These are phyloP conservation scores for Rhizophagus sp. DNA, from an alignment of 192 early-diverging fungal species.

Conservation along the genomic window DNA sequence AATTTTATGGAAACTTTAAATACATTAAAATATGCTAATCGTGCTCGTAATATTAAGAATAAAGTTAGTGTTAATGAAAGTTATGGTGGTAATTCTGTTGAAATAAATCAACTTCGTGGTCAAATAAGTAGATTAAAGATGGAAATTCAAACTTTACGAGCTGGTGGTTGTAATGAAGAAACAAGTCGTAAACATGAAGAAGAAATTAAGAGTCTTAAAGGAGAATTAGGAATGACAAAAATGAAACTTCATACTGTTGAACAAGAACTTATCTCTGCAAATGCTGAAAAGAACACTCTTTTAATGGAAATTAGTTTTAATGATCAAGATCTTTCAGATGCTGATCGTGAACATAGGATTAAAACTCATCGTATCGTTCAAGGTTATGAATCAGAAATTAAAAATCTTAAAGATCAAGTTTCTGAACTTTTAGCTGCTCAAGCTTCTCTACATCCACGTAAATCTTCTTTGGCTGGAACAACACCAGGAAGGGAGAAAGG, in stretches of 20 bases:
- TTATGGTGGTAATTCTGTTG: slow-evolving; percentile 48
- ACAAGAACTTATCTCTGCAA: slow-evolving; percentile 41
- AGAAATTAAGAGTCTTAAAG: slow-evolving; percentile 19
- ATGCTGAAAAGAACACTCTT: slow-evolving; percentile 56
- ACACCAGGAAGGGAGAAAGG: no score
- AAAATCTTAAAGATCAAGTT: no score
- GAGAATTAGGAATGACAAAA: slow-evolving; percentile 48
- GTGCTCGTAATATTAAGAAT: slow-evolving; percentile 96
- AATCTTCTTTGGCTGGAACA: slow-evolving; percentile 17
- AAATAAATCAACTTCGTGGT: slow-evolving; percentile 55
- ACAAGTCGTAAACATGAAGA: slow-evolving; percentile 24
- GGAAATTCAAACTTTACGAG: slow-evolving; percentile 48
- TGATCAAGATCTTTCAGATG: slow-evolving; percentile 40
- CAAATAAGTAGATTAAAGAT: slow-evolving; percentile 53
- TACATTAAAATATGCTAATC: slow-evolving; percentile 95
- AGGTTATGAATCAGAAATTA: no score
- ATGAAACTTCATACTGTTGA: slow-evolving; percentile 47
- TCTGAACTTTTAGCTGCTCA: no score
- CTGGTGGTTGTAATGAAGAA: slow-evolving; percentile 40
- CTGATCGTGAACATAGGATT: slow-evolving; percentile 38
- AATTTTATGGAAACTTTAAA: slow-evolving; percentile 91
- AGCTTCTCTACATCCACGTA: background rate
- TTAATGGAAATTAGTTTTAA: slow-evolving; percentile 49
- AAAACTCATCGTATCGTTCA: no score
- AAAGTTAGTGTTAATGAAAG: slow-evolving; percentile 63